These are phyloP conservation scores for Hyphopichia homilentoma DNA, from an alignment of 805 yeast genomes.

Conservation along the genomic window DNA sequence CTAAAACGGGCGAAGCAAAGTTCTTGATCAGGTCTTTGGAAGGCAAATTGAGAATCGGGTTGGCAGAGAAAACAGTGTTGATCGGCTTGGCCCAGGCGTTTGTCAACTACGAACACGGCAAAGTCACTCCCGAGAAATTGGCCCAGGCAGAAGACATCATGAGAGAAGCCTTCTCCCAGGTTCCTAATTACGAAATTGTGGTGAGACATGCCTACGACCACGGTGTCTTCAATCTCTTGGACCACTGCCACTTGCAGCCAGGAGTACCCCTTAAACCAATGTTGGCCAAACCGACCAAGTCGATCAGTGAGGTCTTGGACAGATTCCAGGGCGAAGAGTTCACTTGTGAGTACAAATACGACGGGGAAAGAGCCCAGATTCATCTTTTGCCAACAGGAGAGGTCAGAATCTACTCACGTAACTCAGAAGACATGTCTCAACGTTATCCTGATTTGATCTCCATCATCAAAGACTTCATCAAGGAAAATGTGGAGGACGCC, in stretches of 20 bases:
- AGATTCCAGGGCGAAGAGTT: constrained; percentile 80
- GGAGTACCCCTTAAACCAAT: constrained; percentile 96
- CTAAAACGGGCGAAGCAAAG: constrained; percentile 71
- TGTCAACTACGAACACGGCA: constrained; percentile 50
- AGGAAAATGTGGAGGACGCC: constrained; percentile 17
- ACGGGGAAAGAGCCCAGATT: constrained; percentile 96
- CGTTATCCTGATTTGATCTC: constrained; percentile 87
- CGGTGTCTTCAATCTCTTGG: constrained; percentile 65
- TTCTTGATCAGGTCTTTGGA: constrained; percentile 86
- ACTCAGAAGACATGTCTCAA: constrained; percentile 95
- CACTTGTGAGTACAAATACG: constrained; percentile 96
- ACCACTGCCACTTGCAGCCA: constrained; percentile 73
- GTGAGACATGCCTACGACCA: constrained; percentile 60
- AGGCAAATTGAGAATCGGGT: constrained; percentile 87
- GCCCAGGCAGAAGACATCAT: constrained; percentile 72
- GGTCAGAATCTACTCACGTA: constrained; percentile 82
- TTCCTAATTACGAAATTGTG: constrained; percentile 84
- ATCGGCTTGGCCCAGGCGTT: constrained; percentile 83
- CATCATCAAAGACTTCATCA: constrained; percentile 58
- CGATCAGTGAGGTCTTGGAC: constrained; percentile 88
- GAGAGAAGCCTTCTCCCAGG: constrained; percentile 82
- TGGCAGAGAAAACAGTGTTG: constrained; percentile 90
- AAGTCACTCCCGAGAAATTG: constrained; percentile 38
- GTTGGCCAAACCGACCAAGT: constrained; percentile 97
- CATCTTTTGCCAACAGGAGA: constrained; percentile 66